These are phyloP conservation scores for Thozetella sp. DNA, from an alignment of 495 filamentous ascomycete genomes.

Conservation along the genomic window DNA sequence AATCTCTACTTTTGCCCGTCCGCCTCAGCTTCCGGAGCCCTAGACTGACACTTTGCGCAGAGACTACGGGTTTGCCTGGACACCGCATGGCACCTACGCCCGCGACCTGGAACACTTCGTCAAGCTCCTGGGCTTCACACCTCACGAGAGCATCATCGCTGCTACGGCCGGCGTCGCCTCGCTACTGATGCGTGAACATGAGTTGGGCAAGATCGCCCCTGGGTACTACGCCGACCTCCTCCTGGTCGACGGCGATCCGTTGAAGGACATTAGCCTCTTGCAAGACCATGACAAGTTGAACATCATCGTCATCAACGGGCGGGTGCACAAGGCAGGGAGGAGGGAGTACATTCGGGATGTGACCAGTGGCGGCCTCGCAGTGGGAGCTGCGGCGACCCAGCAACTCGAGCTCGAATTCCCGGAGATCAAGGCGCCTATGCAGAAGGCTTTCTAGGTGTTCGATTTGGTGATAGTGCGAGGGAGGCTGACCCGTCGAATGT, in stretches of 20 bases:
- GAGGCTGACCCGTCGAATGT: too few species aligned
- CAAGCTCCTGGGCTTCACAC: conserved; percentile 51
- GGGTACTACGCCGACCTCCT: conserved; percentile 51
- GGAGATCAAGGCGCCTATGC: not conserved
- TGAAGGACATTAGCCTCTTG: conserved; percentile 44
- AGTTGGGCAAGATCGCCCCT: conserved; percentile 48
- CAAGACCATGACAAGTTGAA: conserved; percentile 49
- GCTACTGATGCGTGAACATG: conserved; percentile 38
- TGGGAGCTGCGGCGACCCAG: not conserved
- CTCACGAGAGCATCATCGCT: conserved; percentile 47
- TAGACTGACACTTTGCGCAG: conserved; percentile 4
- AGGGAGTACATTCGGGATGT: not conserved
- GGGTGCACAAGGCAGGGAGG: conserved; percentile 37
- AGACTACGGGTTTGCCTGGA: conserved; percentile 57
- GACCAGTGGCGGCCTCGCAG: not conserved
- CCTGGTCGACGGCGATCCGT: conserved; percentile 49
- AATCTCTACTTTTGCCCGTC: not conserved
- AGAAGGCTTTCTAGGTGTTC: not conserved
- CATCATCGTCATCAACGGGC: conserved; percentile 38
- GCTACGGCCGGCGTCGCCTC: conserved; percentile 49
- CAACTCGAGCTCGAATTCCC: not conserved
- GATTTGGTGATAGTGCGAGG: too few species aligned
- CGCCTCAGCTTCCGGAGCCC: not conserved
- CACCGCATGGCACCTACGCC: conserved; percentile 52
- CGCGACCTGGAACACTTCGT: conserved; percentile 52